A percentile compares a stretch with the other conserved stretches of the same genome.
Conservation (phyloP, 2,329 filamentous ascomycete species). For the Fonsecaea multimorphosa region DNA sequence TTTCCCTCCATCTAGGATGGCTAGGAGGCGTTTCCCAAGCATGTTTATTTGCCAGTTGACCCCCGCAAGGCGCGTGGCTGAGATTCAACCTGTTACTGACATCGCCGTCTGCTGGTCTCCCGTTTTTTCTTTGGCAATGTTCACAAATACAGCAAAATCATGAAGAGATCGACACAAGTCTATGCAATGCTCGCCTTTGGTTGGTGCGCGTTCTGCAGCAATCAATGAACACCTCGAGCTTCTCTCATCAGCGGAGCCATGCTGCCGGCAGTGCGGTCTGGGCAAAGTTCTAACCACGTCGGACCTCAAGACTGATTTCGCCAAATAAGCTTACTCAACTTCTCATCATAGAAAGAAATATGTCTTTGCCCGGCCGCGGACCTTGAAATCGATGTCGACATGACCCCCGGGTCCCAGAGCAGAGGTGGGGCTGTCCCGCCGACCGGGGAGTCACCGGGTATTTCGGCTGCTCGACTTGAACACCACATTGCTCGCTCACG, state of each 20-base stretch:
- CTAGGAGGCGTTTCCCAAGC: background rate
- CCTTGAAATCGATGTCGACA: background rate
- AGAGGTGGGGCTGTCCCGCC: background rate
- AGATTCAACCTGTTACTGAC: no score
- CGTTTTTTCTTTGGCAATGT: no score
- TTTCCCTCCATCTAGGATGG: background rate
- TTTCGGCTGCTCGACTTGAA: background rate
- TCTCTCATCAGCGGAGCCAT: background rate
- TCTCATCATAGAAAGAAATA: background rate
- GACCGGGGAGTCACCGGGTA: conserved; percentile 1
- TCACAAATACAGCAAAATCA: no score
- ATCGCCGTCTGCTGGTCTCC: no score
- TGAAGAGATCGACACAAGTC: no score
- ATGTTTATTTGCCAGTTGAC: background rate
- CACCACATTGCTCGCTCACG: background rate
- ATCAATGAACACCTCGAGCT: background rate
- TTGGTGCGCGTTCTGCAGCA: background rate
- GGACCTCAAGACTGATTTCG: background rate
- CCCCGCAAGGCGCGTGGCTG: no score
- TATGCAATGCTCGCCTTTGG: no score
- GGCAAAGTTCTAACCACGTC: background rate
- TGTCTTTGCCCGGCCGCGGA: background rate
- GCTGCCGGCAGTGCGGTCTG: background rate
- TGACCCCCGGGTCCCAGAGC: background rate
- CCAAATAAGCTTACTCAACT: background rate